phyloP scores from a whole-genome alignment of 768 basidiomycete genomes.

The Serendipita sp. region DNA sequence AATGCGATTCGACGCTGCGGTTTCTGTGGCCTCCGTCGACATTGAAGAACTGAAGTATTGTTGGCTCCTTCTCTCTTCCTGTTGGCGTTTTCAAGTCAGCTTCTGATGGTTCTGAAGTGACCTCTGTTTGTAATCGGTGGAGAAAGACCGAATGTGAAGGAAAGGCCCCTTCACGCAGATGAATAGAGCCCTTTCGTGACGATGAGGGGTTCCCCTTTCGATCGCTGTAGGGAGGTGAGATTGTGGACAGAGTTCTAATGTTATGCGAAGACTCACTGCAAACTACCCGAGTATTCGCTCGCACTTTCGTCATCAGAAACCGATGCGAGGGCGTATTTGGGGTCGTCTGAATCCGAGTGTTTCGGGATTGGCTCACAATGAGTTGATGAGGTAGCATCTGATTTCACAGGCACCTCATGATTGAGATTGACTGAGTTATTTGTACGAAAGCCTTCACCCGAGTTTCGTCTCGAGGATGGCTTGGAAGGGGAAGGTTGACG shows the following conservation, averaged over 20 bases:
- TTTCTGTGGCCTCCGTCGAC: no score
- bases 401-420: no score
- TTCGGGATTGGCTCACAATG: no score
- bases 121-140: constrained; percentile 14
- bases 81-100: constrained; percentile 25
- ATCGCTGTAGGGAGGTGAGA: not conserved
- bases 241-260: constrained; percentile 3
- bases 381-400: no score
- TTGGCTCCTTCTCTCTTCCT: constrained; percentile 27
- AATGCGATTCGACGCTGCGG: no score
- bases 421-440: no score
- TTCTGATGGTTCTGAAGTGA: constrained; percentile 16
- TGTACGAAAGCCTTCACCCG: not conserved
- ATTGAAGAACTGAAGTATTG: constrained; percentile 15
- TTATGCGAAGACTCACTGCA: not conserved
- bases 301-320: not conserved
- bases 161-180: constrained; percentile 51
- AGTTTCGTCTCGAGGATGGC: not conserved
- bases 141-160: constrained; percentile 26
- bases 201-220: not conserved
- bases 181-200: constrained; percentile 11
- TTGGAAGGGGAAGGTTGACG: constrained; percentile 1
- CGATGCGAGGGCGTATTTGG: not conserved
- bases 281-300: not conserved
- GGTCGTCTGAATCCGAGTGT: no score